Evolutionary conservation across 2,329 filamentous ascomycete species (phyloP).

Genomic region (Aspergillus floridensis): DNA sequence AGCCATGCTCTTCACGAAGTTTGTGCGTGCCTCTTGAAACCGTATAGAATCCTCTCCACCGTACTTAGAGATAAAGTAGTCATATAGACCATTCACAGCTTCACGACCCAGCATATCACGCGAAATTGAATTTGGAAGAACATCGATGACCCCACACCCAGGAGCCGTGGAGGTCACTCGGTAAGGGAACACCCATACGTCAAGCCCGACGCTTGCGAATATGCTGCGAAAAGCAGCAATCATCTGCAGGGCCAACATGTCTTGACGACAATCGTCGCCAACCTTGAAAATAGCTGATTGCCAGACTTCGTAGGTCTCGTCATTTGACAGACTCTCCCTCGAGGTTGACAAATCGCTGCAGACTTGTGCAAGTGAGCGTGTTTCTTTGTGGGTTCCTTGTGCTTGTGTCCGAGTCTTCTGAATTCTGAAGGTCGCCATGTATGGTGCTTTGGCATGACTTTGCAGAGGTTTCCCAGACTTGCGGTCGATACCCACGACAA

Average conservation of each 20-base stretch:
- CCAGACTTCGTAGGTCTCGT: conserved; percentile 82
- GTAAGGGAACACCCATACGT: conserved; percentile 96
- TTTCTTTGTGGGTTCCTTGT: conserved; percentile 28
- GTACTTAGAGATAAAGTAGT: conserved; percentile 97
- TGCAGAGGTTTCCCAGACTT: conserved; percentile 97
- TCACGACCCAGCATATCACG: conserved; percentile 98
- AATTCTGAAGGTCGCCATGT: conserved; percentile 98
- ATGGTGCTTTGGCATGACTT: conserved; percentile 96
- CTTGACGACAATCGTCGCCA: conserved; percentile 95
- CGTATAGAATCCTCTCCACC: conserved; percentile 91
- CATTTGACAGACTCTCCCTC: conserved; percentile 7
- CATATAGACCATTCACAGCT: conserved; percentile 95
- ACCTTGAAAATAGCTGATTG: conserved; percentile 99
- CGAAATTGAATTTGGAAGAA: conserved; percentile 94
- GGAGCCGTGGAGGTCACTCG: conserved; percentile 96
- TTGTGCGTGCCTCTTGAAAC: conserved; percentile 92
- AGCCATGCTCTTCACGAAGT: conserved; percentile 99
- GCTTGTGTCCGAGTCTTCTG: conserved; percentile 62
- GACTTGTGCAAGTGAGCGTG: conserved; percentile 28
- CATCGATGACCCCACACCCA: conserved; percentile 96
- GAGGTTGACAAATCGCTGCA: conserved; percentile 21
- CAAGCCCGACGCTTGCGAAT: conserved; percentile 89
- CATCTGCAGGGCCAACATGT: conserved; percentile 94
- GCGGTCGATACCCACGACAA: conserved; percentile 95
- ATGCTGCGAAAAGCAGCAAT: conserved; percentile 97